A percentile compares a stretch with the other conserved stretches of the same genome.
phyloP scores from a whole-genome alignment of 78 protist genomes.

The Dictyostelium brefeldianum region DNA sequence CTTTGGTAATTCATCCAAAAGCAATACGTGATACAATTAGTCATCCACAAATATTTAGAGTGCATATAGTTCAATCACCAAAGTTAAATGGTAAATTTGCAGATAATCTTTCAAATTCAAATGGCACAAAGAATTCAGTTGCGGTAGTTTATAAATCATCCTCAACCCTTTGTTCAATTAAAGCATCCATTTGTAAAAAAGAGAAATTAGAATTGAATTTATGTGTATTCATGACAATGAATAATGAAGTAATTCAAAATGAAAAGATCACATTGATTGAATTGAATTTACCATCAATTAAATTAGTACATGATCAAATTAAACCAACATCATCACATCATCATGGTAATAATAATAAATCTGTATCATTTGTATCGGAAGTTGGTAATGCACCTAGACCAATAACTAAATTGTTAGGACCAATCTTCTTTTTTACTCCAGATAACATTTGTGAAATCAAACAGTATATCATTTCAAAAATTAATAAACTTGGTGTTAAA shows the following conservation, averaged over 20 bases:
- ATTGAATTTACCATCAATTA: slow-evolving; percentile 18
- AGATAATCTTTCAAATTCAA: neutral
- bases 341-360: slow-evolving; percentile 3
- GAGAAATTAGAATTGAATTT: slow-evolving; percentile 46
- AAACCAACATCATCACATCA: slow-evolving; percentile 13
- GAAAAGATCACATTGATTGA: slow-evolving; percentile 47
- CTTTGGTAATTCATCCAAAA: slow-evolving; percentile 3
- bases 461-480: slow-evolving; percentile 48
- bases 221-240: slow-evolving; percentile 75
- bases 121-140: slow-evolving; percentile 38
- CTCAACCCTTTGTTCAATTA: slow-evolving; percentile 17
- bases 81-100: neutral
- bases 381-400: slow-evolving; percentile 83
- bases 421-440: slow-evolving; percentile 74
- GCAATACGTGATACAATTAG: neutral
- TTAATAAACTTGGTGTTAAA: slow-evolving; percentile 58
- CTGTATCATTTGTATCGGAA: slow-evolving; percentile 43
- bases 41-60: slow-evolving; percentile 58
- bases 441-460: slow-evolving; percentile 68
- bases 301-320: slow-evolving; percentile 48
- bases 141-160: slow-evolving; percentile 40
- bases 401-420: slow-evolving; percentile 58
- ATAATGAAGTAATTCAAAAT: slow-evolving; percentile 37
- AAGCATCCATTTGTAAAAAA: slow-evolving; percentile 39
- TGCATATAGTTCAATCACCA: slow-evolving; percentile 30